A percentile compares a stretch with the other conserved stretches of the same genome.
Conservation (phyloP, 305 asterid species). For the Andrographis paniculata region DNA sequence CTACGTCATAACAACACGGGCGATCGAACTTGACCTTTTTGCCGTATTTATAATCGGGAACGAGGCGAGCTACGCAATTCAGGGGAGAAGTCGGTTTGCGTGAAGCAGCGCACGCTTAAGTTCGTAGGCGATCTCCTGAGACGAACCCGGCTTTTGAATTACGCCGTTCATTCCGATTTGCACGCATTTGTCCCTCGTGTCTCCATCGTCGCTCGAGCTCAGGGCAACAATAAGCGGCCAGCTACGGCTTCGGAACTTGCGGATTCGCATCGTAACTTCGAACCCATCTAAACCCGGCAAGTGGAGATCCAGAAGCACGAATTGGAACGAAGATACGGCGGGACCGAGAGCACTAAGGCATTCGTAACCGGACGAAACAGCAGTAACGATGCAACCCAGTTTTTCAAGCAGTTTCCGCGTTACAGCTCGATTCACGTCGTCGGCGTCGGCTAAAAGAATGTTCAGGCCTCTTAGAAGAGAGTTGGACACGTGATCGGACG, state of each 20-base stretch:
- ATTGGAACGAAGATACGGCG: slow-evolving; percentile 32
- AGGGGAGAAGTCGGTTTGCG: not conserved
- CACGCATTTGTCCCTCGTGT: slow-evolving; percentile 29
- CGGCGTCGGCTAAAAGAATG: slow-evolving; percentile 73
- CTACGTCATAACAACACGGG: too few species aligned
- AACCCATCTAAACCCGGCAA: slow-evolving; percentile 79
- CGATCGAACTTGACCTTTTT: too few species aligned
- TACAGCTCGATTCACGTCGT: slow-evolving; percentile 70
- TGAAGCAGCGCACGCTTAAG: slow-evolving; percentile 21
- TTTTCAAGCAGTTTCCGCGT: slow-evolving; percentile 75
- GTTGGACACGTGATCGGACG: slow-evolving; percentile 42
- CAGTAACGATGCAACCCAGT: slow-evolving; percentile 63
- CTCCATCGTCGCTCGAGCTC: slow-evolving; percentile 43
- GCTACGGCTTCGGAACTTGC: slow-evolving; percentile 58
- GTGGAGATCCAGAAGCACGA: slow-evolving; percentile 77
- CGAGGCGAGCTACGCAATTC: not conserved
- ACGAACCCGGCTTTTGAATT: slow-evolving; percentile 36
- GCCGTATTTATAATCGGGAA: too few species aligned
- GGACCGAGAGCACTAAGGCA: slow-evolving; percentile 67
- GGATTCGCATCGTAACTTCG: slow-evolving; percentile 62
- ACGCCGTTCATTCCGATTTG: slow-evolving; percentile 42
- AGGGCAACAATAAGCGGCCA: slow-evolving; percentile 80
- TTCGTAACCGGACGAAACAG: slow-evolving; percentile 73
- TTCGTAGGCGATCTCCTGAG: slow-evolving; percentile 33
- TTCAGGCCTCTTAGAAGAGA: slow-evolving; percentile 58